phyloP scores from a whole-genome alignment of 441 rosid genomes.

The Bruguiera hainesii region DNA sequence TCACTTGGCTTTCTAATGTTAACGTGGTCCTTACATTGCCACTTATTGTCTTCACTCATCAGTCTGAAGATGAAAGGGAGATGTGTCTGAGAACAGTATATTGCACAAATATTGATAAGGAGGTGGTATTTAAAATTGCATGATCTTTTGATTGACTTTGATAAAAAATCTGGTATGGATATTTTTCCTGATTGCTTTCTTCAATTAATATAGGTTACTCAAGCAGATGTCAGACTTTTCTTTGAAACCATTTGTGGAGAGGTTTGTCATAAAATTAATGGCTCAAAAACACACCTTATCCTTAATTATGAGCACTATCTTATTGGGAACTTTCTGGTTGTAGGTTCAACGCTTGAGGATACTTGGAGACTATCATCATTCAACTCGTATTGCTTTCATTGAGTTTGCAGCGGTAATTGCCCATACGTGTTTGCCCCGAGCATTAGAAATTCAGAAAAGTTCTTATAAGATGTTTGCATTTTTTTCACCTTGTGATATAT shows the following conservation, averaged over 20 bases:
- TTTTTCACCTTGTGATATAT: not conserved
- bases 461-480: not conserved
- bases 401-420: conserved; percentile 50
- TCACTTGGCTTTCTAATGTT: too few species aligned
- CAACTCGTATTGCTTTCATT: conserved; percentile 52
- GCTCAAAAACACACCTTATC: not conserved
- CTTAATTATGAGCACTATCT: not conserved
- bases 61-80: conserved; percentile 93
- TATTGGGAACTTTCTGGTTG: conserved; percentile 5
- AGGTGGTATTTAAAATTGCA: conserved; percentile 32
- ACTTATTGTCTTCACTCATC: conserved; percentile 9
- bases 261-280: conserved; percentile 28
- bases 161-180: not conserved
- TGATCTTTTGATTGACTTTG: not conserved
- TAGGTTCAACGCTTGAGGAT: conserved; percentile 72
- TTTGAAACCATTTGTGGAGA: conserved; percentile 89
- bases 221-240: conserved; percentile 71
- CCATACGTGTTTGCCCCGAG: not conserved
- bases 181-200: not conserved
- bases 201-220: conserved; percentile 54
- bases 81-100: conserved; percentile 84
- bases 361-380: conserved; percentile 46
- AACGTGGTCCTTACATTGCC: too few species aligned
- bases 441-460: not conserved
- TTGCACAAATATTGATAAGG: conserved; percentile 87